Conservation (phyloP, 2,329 filamentous ascomycete genomes). For the Microdochium paspali region DNA sequence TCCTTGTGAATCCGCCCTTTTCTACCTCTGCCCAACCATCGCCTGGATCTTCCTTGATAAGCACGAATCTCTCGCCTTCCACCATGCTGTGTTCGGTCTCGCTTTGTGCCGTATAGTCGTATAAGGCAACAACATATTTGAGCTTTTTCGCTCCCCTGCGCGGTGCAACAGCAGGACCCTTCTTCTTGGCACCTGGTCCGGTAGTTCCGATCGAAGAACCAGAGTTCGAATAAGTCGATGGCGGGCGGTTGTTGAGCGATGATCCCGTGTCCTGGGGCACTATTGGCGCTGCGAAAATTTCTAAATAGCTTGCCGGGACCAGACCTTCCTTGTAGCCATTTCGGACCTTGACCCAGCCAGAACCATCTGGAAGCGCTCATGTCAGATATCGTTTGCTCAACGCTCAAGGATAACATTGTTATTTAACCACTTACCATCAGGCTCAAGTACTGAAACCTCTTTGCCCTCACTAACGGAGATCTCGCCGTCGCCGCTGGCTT, state of each 20-base stretch:
- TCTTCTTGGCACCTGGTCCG: conserved; percentile 55
- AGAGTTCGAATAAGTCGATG: conserved; percentile 71
- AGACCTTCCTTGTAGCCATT: conserved; percentile 69
- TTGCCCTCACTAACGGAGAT: conserved; percentile 70
- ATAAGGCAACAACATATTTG: conserved; percentile 85
- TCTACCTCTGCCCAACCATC: conserved; percentile 98
- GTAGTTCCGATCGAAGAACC: conserved; percentile 51
- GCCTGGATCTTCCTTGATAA: conserved; percentile 78
- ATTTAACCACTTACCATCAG: conserved; percentile 61
- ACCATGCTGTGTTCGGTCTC: conserved; percentile 83
- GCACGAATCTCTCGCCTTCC: conserved; percentile 85
- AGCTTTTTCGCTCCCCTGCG: conserved; percentile 87
- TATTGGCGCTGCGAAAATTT: conserved; percentile 44
- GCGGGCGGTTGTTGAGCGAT: conserved; percentile 44
- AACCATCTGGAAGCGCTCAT: conserved; percentile 56
- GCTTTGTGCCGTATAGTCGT: conserved; percentile 80
- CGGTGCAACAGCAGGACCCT: conserved; percentile 85
- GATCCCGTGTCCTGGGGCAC: conserved; percentile 34
- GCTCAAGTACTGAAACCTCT: conserved; percentile 69
- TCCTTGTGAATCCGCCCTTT: conserved; percentile 75
- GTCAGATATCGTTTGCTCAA: conserved; percentile 8
- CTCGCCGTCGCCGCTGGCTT: conserved; percentile 73
- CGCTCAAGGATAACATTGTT: background rate
- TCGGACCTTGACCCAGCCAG: conserved; percentile 84
- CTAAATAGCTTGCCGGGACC: conserved; percentile 80